A percentile compares a stretch with the other conserved stretches of the same genome.
These are phyloP conservation scores for Pseudopithomyces chartarum DNA, from an alignment of 2,329 filamentous ascomycete genomes.

Conservation along the genomic window DNA sequence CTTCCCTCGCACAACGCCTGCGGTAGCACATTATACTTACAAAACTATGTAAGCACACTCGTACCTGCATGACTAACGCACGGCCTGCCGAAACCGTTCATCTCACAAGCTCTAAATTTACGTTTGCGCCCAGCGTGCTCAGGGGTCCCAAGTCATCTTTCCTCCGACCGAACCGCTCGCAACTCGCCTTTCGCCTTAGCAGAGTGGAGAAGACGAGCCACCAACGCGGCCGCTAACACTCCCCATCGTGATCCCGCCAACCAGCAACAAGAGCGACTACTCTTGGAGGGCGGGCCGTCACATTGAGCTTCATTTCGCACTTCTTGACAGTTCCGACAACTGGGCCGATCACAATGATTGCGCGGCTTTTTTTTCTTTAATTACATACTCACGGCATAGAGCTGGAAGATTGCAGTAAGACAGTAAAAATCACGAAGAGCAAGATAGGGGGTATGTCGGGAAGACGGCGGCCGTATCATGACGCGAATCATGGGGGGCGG, in stretches of 20 bases:
- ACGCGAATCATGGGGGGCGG: no score
- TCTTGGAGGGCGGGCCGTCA: no score
- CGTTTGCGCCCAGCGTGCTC: background rate
- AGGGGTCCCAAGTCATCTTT: background rate
- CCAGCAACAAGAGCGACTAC: background rate
- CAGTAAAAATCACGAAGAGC: no score
- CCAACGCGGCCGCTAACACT: constrained; percentile 1
- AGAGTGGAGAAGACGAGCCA: background rate
- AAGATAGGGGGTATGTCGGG: no score
- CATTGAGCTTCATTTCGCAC: no score
- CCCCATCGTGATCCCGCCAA: background rate
- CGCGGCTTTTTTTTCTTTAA: no score
- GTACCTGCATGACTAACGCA: background rate
- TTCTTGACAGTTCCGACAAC: no score
- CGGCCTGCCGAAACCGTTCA: background rate
- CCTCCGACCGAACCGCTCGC: background rate
- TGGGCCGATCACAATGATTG: no score
- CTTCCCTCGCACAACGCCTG: background rate
- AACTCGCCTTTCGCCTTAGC: background rate
- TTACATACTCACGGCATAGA: no score
- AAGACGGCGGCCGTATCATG: no score
- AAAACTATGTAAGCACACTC: background rate
- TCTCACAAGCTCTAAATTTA: background rate
- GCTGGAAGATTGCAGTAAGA: no score
- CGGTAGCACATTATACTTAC: background rate